phyloP scores from a whole-genome alignment of 2,329 filamentous ascomycete species.

The Claviceps africana region DNA sequence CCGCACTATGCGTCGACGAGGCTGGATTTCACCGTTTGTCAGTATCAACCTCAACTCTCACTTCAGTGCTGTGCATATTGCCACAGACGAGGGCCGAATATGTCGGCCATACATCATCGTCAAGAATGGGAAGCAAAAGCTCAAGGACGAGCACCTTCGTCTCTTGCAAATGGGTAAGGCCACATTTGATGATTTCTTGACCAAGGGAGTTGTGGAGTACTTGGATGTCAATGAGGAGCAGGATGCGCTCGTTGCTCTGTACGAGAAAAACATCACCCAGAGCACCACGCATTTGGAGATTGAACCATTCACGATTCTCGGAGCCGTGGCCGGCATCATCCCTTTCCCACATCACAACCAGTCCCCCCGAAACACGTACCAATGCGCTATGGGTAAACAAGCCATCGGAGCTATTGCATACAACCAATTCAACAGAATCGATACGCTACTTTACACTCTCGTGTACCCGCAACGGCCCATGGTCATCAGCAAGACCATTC shows the following conservation, averaged over 20 bases:
- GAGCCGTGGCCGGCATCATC: constrained; percentile 89
- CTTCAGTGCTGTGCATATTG: constrained; percentile 82
- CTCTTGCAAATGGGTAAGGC: constrained; percentile 71
- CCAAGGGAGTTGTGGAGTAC: constrained; percentile 83
- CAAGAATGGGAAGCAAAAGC: constrained; percentile 69
- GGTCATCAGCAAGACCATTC: constrained; percentile 94
- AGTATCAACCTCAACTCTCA: constrained; percentile 94
- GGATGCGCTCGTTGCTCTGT: constrained; percentile 82
- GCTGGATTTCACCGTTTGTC: constrained; percentile 88
- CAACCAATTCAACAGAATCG: constrained; percentile 94
- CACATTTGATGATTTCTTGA: constrained; percentile 88
- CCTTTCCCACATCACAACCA: constrained; percentile 99
- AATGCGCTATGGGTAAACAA: constrained; percentile 99
- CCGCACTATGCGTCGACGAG: constrained; percentile 72
- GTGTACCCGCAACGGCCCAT: constrained; percentile 96
- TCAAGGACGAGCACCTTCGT: constrained; percentile 65
- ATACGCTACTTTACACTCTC: constrained; percentile 89
- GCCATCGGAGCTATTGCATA: constrained; percentile 96
- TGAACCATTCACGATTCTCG: constrained; percentile 91
- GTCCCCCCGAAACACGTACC: constrained; percentile 95
- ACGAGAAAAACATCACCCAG: constrained; percentile 69
- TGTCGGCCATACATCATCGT: constrained; percentile 94
- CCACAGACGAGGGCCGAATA: constrained; percentile 92
- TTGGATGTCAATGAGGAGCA: constrained; percentile 98
- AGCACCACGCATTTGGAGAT: constrained; percentile 92